Conservation (phyloP, 108 stramenopile species). For the Pelagomonas calceolata region DNA sequence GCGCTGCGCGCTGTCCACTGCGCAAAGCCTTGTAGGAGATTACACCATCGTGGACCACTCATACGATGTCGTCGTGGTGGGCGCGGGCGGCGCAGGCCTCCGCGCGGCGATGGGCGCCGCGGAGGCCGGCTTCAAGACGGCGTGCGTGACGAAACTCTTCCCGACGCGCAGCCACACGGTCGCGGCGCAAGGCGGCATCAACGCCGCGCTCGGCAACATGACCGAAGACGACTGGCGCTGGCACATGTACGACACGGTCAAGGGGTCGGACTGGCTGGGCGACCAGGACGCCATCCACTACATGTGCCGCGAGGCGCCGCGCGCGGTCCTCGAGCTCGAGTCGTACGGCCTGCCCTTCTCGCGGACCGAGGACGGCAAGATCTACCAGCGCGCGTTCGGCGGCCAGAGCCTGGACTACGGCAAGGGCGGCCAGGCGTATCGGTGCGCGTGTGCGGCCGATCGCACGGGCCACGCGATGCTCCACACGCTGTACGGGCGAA, state of each 20-base stretch:
- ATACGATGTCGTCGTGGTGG: constrained; percentile 97
- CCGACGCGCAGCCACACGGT: constrained; percentile 98
- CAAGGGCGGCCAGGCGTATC: constrained; percentile 93
- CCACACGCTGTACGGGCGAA: constrained; percentile 96
- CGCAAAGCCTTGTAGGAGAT: constrained; percentile 37
- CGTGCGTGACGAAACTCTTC: constrained; percentile 98
- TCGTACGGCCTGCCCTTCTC: constrained; percentile 49
- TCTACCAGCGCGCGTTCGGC: constrained; percentile 99
- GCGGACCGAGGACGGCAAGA: constrained; percentile 92
- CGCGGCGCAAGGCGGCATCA: constrained; percentile 99
- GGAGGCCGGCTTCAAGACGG: constrained; percentile 97
- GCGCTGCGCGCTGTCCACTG: neutral
- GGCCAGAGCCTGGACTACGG: constrained; percentile 92
- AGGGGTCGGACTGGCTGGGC: constrained; percentile 96
- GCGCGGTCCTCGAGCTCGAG: constrained; percentile 91
- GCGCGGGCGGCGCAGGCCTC: constrained; percentile 92
- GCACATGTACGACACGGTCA: constrained; percentile 99
- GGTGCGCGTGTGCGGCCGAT: constrained; percentile 94
- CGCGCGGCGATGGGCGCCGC: constrained; percentile 96
- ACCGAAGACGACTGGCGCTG: constrained; percentile 91
- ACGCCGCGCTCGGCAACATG: constrained; percentile 97
- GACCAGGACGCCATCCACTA: constrained; percentile 99
- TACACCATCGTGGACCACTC: constrained; percentile 88
- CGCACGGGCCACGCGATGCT: constrained; percentile 99
- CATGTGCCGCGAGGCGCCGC: constrained; percentile 99